Evolutionary conservation across 441 rosid genomes (phyloP).

Genomic region (Melastoma candidum): DNA sequence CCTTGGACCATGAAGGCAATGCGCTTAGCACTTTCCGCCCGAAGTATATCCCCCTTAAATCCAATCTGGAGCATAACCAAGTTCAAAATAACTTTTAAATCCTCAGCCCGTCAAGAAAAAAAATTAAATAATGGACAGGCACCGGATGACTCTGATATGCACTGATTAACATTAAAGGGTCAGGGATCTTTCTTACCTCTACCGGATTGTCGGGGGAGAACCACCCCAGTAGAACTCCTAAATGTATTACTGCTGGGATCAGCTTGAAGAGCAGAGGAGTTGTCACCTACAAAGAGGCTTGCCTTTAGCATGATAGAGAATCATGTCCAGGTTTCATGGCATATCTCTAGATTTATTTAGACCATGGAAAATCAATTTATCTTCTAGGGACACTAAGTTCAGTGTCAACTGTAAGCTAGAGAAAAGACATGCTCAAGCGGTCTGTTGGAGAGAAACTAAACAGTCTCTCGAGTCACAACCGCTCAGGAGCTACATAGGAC

Average conservation of each 20-base stretch:
- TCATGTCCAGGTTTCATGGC: no score
- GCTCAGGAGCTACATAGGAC: no score
- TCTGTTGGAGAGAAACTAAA: no score
- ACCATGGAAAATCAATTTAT: no score
- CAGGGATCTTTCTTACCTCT: conserved; percentile 44
- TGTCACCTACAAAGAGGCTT: conserved; percentile 50
- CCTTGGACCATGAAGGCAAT: conserved; percentile 78
- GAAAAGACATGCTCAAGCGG: no score
- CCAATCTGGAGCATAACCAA: conserved; percentile 73
- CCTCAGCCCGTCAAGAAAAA: conserved; percentile 7
- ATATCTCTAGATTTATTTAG: no score
- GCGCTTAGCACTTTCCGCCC: conserved; percentile 84
- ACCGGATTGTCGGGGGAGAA: conserved; percentile 59
- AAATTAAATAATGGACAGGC: conserved; percentile 8
- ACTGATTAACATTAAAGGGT: not conserved
- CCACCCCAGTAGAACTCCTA: conserved; percentile 88
- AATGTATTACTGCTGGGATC: conserved; percentile 84
- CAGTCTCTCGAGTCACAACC: no score
- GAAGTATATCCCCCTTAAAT: conserved; percentile 78
- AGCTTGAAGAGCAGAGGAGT: conserved; percentile 94
- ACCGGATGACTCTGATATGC: conserved; percentile 7
- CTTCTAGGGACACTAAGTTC: no score
- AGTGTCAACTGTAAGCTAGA: no score
- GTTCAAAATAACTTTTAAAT: conserved; percentile 27
- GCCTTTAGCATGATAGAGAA: not conserved